Conservation (phyloP, 1,284 basidiomycete genomes). For the Megacollybia platyphylla region DNA sequence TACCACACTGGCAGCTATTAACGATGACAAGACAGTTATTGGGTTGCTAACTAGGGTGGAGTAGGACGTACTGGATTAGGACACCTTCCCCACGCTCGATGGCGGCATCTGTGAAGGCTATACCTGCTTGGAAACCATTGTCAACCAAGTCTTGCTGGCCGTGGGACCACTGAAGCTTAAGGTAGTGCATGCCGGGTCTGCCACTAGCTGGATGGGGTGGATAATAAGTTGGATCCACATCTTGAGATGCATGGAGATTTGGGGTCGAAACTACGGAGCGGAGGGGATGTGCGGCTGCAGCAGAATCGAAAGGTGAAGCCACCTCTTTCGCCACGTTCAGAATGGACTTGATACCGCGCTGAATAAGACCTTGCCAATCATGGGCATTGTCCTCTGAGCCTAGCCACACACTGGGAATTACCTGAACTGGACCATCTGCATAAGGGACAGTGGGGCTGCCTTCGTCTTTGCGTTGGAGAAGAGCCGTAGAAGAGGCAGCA, state of each 20-base stretch:
- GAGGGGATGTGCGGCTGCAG: conserved; percentile 26
- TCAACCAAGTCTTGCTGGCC: conserved; percentile 81
- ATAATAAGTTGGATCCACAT: conserved; percentile 38
- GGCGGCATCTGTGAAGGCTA: conserved; percentile 73
- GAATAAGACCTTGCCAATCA: conserved; percentile 60
- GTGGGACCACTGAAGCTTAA: conserved; percentile 92
- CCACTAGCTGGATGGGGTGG: conserved; percentile 51
- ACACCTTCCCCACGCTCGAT: conserved; percentile 65
- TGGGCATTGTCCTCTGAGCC: conserved; percentile 90
- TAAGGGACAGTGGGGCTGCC: conserved; percentile 62
- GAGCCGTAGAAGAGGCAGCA: conserved; percentile 28
- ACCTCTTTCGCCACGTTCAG: conserved; percentile 97
- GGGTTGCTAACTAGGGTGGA: conserved; percentile 7
- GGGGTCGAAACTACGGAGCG: conserved; percentile 58
- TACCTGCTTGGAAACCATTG: conserved; percentile 65
- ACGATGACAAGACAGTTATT: conserved; percentile 10
- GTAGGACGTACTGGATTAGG: conserved; percentile 69
- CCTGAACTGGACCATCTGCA: conserved; percentile 74
- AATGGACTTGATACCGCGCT: conserved; percentile 68
- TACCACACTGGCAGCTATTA: conserved; percentile 86
- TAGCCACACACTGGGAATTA: conserved; percentile 84
- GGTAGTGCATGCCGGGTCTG: conserved; percentile 75
- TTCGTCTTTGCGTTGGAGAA: conserved; percentile 55
- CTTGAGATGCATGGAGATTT: conserved; percentile 32
- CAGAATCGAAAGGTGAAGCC: conserved; percentile 57